Conservation (phyloP, 768 basidiomycete genomes). For the Termitomyces sp. region DNA sequence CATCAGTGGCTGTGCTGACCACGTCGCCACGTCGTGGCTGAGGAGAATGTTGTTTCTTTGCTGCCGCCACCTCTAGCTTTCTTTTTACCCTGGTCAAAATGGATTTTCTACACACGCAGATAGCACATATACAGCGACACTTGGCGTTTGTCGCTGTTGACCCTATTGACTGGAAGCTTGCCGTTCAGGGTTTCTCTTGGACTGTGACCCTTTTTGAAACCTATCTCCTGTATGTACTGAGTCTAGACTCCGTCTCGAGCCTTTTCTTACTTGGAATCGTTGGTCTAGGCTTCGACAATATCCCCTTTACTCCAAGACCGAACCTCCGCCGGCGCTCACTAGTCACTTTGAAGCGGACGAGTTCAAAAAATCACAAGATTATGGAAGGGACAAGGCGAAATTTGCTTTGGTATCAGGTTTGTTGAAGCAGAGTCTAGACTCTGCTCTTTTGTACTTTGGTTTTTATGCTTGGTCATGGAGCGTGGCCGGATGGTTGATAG, state of each 20-base stretch:
- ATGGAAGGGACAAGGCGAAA: constrained; percentile 87
- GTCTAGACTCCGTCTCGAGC: background rate
- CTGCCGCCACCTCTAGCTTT: background rate
- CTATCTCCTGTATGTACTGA: constrained; percentile 68
- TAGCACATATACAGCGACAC: constrained; percentile 50
- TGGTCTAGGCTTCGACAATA: constrained; percentile 62
- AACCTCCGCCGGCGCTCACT: constrained; percentile 67
- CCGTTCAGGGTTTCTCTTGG: constrained; percentile 78
- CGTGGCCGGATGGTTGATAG: constrained; percentile 43
- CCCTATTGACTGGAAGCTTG: constrained; percentile 74
- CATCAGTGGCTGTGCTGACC: constrained; percentile 14
- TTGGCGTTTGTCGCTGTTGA: constrained; percentile 71
- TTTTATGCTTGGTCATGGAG: constrained; percentile 84
- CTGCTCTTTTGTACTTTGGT: constrained; percentile 64
- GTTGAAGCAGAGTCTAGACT: constrained; percentile 69
- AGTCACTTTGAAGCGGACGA: constrained; percentile 62
- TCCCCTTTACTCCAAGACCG: constrained; percentile 71
- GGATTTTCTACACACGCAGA: constrained; percentile 58
- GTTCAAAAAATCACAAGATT: constrained; percentile 87
- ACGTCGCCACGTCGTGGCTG: constrained; percentile 13
- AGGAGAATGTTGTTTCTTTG: background rate
- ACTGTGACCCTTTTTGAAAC: constrained; percentile 79
- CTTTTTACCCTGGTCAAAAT: constrained; percentile 24
- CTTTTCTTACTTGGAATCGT: constrained; percentile 1
- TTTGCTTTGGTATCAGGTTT: constrained; percentile 72